These are phyloP conservation scores for Rubia occidens DNA, from an alignment of 305 asterid species.

Conservation along the genomic window DNA sequence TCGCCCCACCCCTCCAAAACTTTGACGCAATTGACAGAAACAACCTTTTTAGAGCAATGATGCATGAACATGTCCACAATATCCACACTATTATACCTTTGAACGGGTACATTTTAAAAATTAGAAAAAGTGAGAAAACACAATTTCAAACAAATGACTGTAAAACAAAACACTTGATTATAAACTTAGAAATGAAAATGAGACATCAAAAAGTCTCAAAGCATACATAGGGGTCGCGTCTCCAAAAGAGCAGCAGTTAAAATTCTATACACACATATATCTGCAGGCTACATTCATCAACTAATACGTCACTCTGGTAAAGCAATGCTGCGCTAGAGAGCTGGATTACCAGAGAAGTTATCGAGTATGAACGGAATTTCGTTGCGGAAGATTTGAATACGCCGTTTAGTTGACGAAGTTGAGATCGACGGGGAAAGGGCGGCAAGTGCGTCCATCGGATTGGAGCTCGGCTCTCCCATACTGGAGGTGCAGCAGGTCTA, in stretches of 20 bases:
- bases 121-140: too few relatives aligned
- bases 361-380: conserved; percentile 55
- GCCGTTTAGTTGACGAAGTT: conserved; percentile 57
- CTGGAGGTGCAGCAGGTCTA: background rate
- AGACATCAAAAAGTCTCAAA: background rate
- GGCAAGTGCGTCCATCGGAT: conserved; percentile 38
- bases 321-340: conserved; percentile 23
- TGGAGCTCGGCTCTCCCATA: conserved; percentile 11
- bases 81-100: too few relatives aligned
- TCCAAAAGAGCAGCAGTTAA: background rate
- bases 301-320: background rate
- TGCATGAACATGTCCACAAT: too few relatives aligned
- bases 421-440: conserved; percentile 44
- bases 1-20: too few relatives aligned
- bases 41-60: too few relatives aligned
- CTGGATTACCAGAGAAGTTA: conserved; percentile 35
- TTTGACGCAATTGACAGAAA: too few relatives aligned
- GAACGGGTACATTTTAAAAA: too few relatives aligned
- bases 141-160: too few relatives aligned
- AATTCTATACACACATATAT: background rate
- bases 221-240: background rate
- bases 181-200: background rate
- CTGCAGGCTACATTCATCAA: background rate
- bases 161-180: background rate
- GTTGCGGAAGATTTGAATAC: conserved; percentile 68